Evolutionary conservation across 2,329 filamentous ascomycete genomes (phyloP).

Genomic region (Colletotrichum trifolii): DNA sequence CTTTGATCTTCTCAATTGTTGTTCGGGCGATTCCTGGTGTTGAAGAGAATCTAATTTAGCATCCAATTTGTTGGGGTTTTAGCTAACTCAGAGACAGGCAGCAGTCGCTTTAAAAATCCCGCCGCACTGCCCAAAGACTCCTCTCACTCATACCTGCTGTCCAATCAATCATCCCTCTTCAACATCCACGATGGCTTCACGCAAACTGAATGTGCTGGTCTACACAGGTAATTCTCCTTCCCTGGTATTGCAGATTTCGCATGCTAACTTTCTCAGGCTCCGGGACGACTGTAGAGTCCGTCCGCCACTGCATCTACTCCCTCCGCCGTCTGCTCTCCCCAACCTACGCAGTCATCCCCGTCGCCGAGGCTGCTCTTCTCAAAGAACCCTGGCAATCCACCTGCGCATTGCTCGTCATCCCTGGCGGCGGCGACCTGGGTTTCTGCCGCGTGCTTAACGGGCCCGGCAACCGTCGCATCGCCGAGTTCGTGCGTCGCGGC

Average conservation of each 20-base stretch:
- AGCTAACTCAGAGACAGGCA: not conserved
- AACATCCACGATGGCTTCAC: conserved; percentile 65
- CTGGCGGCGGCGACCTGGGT: conserved; percentile 91
- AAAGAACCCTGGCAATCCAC: conserved; percentile 92
- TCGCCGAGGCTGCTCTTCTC: conserved; percentile 81
- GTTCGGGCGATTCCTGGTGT: too few relatives aligned
- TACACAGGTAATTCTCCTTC: conserved; percentile 76
- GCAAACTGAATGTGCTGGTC: conserved; percentile 89
- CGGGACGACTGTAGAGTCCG: conserved; percentile 87
- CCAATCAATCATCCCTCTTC: conserved; percentile 11
- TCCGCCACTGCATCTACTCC: conserved; percentile 88
- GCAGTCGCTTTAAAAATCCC: not conserved
- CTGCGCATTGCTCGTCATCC: conserved; percentile 90
- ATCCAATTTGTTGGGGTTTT: conserved; percentile 14
- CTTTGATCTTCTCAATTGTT: too few relatives aligned
- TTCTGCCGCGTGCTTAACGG: conserved; percentile 93
- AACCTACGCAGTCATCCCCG: conserved; percentile 91
- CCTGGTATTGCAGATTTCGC: conserved; percentile 42
- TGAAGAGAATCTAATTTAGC: not conserved
- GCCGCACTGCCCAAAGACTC: conserved; percentile 6
- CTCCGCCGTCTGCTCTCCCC: conserved; percentile 87
- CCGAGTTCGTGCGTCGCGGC: conserved; percentile 85
- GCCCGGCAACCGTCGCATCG: conserved; percentile 84
- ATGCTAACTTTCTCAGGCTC: conserved; percentile 65
- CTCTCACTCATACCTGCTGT: conserved; percentile 16